These are phyloP conservation scores for Syzygium aqueum DNA, from an alignment of 345 rosid genomes.

Conservation along the genomic window DNA sequence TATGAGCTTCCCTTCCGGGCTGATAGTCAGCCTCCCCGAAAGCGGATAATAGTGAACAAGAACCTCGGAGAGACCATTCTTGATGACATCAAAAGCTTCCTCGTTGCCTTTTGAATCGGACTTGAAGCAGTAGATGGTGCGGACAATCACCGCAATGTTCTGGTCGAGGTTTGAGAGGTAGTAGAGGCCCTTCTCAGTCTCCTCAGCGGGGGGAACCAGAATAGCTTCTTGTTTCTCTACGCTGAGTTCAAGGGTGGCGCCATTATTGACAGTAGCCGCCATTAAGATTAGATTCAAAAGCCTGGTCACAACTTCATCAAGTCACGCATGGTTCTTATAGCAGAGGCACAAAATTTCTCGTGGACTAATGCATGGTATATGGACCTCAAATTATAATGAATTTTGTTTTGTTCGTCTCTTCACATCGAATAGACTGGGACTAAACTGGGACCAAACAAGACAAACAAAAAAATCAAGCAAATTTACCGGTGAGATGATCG, in stretches of 20 bases:
- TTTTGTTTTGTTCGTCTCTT: neutral
- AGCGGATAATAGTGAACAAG: constrained; percentile 68
- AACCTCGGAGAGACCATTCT: constrained; percentile 51
- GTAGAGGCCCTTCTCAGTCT: constrained; percentile 54
- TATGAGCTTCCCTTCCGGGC: constrained; percentile 67
- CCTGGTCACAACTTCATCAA: neutral
- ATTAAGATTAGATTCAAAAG: neutral
- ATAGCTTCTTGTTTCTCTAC: constrained; percentile 15
- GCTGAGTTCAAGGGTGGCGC: constrained; percentile 20
- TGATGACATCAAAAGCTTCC: constrained; percentile 51
- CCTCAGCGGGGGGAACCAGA: constrained; percentile 54
- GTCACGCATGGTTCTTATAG: neutral
- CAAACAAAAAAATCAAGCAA: neutral
- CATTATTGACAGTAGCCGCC: neutral
- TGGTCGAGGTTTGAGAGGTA: constrained; percentile 85
- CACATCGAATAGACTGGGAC: neutral
- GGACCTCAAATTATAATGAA: neutral
- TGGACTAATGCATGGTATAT: neutral
- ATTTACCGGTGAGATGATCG: neutral
- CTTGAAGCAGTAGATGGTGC: constrained; percentile 74
- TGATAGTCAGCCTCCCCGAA: constrained; percentile 63
- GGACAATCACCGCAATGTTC: constrained; percentile 71
- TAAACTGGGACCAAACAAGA: neutral
- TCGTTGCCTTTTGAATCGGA: constrained; percentile 53
- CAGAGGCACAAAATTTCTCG: neutral